These are phyloP conservation scores for Heimioporus sp. DNA, from an alignment of 768 basidiomycete genomes.

Conservation along the genomic window DNA sequence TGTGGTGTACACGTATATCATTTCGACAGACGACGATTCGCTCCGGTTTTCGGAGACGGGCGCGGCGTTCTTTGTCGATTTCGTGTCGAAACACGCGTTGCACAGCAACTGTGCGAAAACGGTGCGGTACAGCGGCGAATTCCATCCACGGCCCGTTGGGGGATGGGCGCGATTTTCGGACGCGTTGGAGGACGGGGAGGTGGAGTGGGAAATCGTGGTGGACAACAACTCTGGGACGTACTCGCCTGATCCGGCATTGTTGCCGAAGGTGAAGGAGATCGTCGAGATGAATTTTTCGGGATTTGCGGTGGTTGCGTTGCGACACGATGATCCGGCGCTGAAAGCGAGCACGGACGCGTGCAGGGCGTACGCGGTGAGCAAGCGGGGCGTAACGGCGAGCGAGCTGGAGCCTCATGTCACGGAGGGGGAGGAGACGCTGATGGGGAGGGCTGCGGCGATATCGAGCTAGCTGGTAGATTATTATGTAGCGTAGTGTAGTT, in stretches of 20 bases:
- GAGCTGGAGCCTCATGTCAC: slow-evolving; percentile 63
- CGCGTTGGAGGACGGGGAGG: slow-evolving; percentile 47
- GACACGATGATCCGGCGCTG: slow-evolving; percentile 54
- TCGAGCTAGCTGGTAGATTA: not conserved
- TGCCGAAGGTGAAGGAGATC: slow-evolving; percentile 59
- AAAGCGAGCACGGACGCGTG: slow-evolving; percentile 63
- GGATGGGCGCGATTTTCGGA: slow-evolving; percentile 69
- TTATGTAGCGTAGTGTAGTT: not conserved
- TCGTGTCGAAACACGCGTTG: slow-evolving; percentile 84
- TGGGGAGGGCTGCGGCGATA: slow-evolving; percentile 2
- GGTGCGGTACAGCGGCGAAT: slow-evolving; percentile 77
- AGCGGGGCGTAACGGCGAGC: slow-evolving; percentile 56
- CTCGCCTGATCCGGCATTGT: slow-evolving; percentile 61
- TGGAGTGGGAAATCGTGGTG: slow-evolving; percentile 78
- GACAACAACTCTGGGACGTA: slow-evolving; percentile 90
- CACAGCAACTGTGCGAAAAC: slow-evolving; percentile 68
- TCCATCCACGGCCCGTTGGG: slow-evolving; percentile 68
- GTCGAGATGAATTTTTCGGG: slow-evolving; percentile 76
- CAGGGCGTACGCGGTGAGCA: slow-evolving; percentile 58
- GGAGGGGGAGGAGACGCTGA: slow-evolving; percentile 55
- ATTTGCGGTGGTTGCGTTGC: slow-evolving; percentile 52
- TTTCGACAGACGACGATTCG: slow-evolving; percentile 70
- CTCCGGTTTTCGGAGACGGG: slow-evolving; percentile 86
- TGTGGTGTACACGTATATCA: slow-evolving; percentile 83
- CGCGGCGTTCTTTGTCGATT: slow-evolving; percentile 83